phyloP scores from a whole-genome alignment of 805 yeast genomes.

The Teunomyces lycoperdinae region DNA sequence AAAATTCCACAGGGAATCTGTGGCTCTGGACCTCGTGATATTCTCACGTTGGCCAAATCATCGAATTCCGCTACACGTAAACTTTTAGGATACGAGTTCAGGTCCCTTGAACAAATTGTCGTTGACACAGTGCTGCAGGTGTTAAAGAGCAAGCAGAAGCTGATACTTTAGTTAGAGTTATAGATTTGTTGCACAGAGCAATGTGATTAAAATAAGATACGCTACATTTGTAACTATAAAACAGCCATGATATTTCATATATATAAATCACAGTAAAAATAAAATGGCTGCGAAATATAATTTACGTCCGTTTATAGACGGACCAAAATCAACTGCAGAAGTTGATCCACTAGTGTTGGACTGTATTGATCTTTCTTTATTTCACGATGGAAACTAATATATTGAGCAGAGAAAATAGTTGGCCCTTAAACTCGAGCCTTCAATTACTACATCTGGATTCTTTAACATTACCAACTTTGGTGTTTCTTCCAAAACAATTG shows the following conservation, averaged over 20 bases:
- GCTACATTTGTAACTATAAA: background rate
- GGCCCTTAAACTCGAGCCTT: slow-evolving; percentile 5
- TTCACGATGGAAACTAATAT: slow-evolving; percentile 4
- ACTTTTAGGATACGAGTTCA: slow-evolving; percentile 22
- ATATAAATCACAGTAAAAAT: background rate
- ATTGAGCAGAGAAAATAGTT: background rate
- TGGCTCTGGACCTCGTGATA: slow-evolving; percentile 28
- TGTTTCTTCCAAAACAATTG: slow-evolving; percentile 15
- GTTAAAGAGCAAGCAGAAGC: background rate
- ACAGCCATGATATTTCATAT: background rate
- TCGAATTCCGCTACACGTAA: slow-evolving; percentile 8
- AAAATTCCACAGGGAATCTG: slow-evolving; percentile 28
- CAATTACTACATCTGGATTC: slow-evolving; percentile 9
- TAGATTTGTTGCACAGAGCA: background rate
- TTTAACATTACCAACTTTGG: slow-evolving; percentile 19
- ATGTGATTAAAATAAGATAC: background rate
- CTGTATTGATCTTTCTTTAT: slow-evolving; percentile 5
- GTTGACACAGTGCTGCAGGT: slow-evolving; percentile 24
- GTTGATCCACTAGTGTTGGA: slow-evolving; percentile 5
- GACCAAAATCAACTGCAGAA: slow-evolving; percentile 1
- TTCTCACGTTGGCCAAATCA: slow-evolving; percentile 22
- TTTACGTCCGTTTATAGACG: slow-evolving; percentile 8
- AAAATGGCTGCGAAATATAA: slow-evolving; percentile 5
- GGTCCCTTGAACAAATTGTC: slow-evolving; percentile 20
- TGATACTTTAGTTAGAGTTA: background rate